Conservation (phyloP, 2,329 filamentous ascomycete genomes). For the Peltaster fructicola region DNA sequence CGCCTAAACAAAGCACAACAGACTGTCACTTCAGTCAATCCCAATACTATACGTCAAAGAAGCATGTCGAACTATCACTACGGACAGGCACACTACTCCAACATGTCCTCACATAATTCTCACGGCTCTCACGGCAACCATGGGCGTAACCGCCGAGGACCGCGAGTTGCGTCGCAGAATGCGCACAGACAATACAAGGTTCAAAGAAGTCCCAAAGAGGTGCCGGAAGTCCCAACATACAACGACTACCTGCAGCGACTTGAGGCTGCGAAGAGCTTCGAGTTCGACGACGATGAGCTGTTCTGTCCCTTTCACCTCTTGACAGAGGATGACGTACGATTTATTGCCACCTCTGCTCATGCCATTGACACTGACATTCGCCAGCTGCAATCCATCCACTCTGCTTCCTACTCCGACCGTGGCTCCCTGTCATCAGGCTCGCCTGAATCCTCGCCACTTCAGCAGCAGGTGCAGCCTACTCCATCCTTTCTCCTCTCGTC, state of each 20-base stretch:
- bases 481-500: constrained; percentile 56
- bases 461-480: constrained; percentile 58
- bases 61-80: constrained; percentile 34
- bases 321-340: constrained; percentile 75
- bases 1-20: no score
- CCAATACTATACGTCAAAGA: constrained; percentile 3
- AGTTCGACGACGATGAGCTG: constrained; percentile 87
- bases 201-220: constrained; percentile 71
- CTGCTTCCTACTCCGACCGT: constrained; percentile 69
- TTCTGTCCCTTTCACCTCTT: constrained; percentile 78
- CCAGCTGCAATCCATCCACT: constrained; percentile 79
- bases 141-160: constrained; percentile 69
- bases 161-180: constrained; percentile 68
- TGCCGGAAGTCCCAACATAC: constrained; percentile 59
- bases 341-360: constrained; percentile 8
- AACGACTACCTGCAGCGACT: constrained; percentile 71
- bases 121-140: constrained; percentile 56
- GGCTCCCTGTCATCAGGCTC: constrained; percentile 91
- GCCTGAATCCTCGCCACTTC: constrained; percentile 76
- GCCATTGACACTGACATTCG: constrained; percentile 18
- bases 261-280: constrained; percentile 82
- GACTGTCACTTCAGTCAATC: no score
- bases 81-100: constrained; percentile 29
- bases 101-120: constrained; percentile 34
- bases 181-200: constrained; percentile 63